Evolutionary conservation across 1,139 yeast genomes (phyloP).

Genomic region (Blastobotrys proliferans): DNA sequence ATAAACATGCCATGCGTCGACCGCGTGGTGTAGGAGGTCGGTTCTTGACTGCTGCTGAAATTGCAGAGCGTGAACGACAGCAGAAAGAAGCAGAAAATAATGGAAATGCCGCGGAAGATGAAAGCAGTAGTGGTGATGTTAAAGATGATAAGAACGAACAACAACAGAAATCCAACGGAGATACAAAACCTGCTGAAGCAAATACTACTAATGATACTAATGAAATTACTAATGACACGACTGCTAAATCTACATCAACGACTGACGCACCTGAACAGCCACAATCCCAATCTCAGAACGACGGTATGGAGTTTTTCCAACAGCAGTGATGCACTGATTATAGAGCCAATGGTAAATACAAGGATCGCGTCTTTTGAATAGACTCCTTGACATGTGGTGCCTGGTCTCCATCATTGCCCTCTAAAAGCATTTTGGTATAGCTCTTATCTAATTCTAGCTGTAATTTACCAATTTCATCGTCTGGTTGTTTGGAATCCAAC

Average conservation of each 20-base stretch:
- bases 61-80: constrained; percentile 71
- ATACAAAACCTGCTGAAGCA: background rate
- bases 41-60: constrained; percentile 93
- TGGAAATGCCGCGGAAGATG: background rate
- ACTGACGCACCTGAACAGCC: background rate
- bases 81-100: constrained; percentile 29
- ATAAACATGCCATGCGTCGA: constrained; percentile 98
- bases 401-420: background rate
- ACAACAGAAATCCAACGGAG: background rate
- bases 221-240: constrained; percentile 1
- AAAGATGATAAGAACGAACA: background rate
- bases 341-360: constrained; percentile 9
- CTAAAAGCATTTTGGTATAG: background rate
- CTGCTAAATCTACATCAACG: background rate
- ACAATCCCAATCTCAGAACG: constrained; percentile 1
- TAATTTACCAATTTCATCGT: constrained; percentile 3
- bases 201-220: constrained; percentile 3
- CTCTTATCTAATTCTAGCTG: no score
- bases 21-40: constrained; percentile 99
- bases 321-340: background rate
- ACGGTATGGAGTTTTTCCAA: constrained; percentile 5
- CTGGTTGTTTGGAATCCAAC: background rate
- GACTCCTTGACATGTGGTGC: background rate
- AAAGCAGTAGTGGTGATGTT: background rate
- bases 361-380: constrained; percentile 3